Base-by-base conservation (phyloP, 2,329 filamentous ascomycete species). In the Aspergillus niger region DNA sequence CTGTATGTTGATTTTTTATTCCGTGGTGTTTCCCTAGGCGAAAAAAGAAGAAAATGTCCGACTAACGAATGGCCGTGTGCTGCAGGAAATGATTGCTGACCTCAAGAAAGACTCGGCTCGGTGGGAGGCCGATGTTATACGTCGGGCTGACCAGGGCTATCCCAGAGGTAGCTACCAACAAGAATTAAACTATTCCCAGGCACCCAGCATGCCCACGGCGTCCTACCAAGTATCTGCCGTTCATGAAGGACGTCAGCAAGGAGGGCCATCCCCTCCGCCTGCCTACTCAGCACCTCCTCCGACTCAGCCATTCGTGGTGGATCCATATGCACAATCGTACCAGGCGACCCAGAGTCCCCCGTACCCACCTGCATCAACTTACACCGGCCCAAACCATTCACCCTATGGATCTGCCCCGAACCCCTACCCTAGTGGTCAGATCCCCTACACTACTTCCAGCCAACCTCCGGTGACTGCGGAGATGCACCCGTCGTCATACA, bases 31-130 rank as follows among this genome's bases (percentile, higher is more conserved):
- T 50, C 7, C 4, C 13, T 7, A 28, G 8, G 4, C 10, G 43
- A 43, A n/a, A 17, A 20, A 20, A 20, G 2, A 15, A 24, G 38
- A 24, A 39, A 52, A 32, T 28, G 47, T 8, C 47, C 56, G 62
- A 63, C 71, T 75, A 59, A 74, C 65, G 48, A 5, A 55, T 56
- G 54, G 44, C 57, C 58, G 20, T 13, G 30, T 53, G 8, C 55
- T 60, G 56, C 63, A 84, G 82, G 81, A 81, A 73, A 84, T 84
- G 81, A 83, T 84, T 70, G 75, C 79, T 68, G 82, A 83, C 76
- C 72, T 84, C 47, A 83, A 83, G 67, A 77, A 79, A 63, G 82
- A 84, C 68, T 84, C 82, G 51, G 75, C 77, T 64, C 77, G 81
- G 67, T 84, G 81, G 81, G 79, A 81, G 65, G 75, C 75, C 55